These are phyloP conservation scores for Pontederia paniculata DNA, from an alignment of 176 grass and related monocot species.

Conservation along the genomic window DNA sequence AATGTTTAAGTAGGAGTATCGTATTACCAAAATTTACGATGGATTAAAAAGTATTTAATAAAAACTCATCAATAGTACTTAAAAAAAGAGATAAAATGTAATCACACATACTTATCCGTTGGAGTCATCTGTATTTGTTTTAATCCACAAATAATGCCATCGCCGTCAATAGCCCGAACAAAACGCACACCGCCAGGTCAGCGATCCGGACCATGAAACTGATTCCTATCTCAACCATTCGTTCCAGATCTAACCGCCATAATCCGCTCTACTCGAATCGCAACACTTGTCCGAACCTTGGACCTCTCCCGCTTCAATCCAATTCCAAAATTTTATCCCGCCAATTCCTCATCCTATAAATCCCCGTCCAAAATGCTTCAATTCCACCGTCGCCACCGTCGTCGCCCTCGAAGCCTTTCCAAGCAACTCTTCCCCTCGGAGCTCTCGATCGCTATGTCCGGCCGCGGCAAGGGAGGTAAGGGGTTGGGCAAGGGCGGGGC, in stretches of 20 bases:
- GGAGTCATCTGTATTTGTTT: neutral
- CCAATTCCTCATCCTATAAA: neutral
- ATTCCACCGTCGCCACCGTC: too few relatives aligned
- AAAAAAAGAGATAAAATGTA: too few relatives aligned
- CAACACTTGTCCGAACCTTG: neutral
- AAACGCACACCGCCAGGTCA: neutral
- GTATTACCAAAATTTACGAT: too few relatives aligned
- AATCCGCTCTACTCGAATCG: neutral
- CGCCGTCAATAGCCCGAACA: neutral
- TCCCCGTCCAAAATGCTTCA: neutral
- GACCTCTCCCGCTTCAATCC: too few relatives aligned
- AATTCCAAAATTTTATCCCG: neutral
- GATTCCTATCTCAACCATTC: neutral
- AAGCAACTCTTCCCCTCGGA: neutral
- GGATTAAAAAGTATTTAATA: too few relatives aligned
- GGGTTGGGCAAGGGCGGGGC: constrained; percentile 8
- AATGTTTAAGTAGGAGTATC: too few relatives aligned
- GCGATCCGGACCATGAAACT: neutral
- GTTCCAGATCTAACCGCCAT: neutral
- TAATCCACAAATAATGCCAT: neutral
- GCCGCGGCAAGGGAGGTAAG: constrained; percentile 10
- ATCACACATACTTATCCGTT: neutral
- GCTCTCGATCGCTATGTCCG: neutral
- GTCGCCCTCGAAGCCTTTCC: too few relatives aligned
- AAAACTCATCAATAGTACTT: too few relatives aligned